phyloP scores from a whole-genome alignment of 768 basidiomycete genomes.

The Calocera cornea region DNA sequence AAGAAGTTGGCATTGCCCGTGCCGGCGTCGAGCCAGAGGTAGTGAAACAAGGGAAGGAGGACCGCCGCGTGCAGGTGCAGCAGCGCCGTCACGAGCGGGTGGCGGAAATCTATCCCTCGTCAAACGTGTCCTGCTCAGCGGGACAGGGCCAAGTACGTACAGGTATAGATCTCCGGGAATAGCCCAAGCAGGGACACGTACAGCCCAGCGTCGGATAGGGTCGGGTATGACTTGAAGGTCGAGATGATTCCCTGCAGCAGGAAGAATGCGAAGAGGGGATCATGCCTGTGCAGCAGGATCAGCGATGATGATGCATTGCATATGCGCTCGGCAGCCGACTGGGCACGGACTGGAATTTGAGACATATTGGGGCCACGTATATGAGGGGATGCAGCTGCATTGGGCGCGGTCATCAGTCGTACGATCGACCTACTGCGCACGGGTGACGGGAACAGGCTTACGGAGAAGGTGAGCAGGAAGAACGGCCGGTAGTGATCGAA shows the following conservation, averaged over 20 bases:
- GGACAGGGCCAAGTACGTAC: slow-evolving; percentile 36
- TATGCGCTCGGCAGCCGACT: neutral
- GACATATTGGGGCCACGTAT: slow-evolving; percentile 70
- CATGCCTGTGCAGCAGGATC: slow-evolving; percentile 42
- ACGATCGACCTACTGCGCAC: neutral
- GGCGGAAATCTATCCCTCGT: slow-evolving; percentile 49
- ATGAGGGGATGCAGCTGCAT: slow-evolving; percentile 63
- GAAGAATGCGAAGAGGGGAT: slow-evolving; percentile 68
- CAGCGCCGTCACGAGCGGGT: slow-evolving; percentile 70
- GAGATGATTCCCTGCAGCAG: slow-evolving; percentile 63
- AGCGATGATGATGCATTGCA: neutral
- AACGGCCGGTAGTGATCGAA: slow-evolving; percentile 95
- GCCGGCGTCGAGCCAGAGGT: slow-evolving; percentile 80
- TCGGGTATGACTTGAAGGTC: slow-evolving; percentile 85
- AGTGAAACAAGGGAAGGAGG: slow-evolving; percentile 80
- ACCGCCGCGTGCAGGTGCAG: slow-evolving; percentile 73
- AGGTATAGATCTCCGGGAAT: slow-evolving; percentile 71
- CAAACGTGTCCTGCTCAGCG: neutral
- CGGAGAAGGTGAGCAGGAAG: slow-evolving; percentile 89
- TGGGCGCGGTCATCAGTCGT: neutral
- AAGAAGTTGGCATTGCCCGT: slow-evolving; percentile 98
- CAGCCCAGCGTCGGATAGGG: slow-evolving; percentile 75
- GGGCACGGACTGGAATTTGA: slow-evolving; percentile 64
- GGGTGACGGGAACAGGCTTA: slow-evolving; percentile 26
- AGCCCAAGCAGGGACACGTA: slow-evolving; percentile 68